phyloP scores from a whole-genome alignment of 306 rosid species.

The Fagus sylvatica region DNA sequence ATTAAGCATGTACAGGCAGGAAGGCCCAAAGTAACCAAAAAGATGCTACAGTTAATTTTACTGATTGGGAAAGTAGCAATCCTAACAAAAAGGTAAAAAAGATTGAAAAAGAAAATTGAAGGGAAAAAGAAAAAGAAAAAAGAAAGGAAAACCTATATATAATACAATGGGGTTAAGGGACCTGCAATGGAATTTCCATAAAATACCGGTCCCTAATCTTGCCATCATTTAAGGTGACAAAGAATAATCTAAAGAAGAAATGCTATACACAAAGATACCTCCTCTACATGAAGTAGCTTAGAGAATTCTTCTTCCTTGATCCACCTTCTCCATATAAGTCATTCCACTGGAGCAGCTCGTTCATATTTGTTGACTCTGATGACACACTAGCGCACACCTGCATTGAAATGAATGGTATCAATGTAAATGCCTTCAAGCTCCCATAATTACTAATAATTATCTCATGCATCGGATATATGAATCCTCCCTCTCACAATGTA shows the following conservation, averaged over 20 bases:
- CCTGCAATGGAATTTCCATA: constrained; percentile 29
- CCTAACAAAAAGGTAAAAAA: constrained; percentile 23
- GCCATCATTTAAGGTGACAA: constrained; percentile 33
- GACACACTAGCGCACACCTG: constrained; percentile 97
- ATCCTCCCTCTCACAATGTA: no score
- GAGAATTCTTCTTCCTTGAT: constrained; percentile 70
- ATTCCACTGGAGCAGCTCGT: constrained; percentile 86
- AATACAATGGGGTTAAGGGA: constrained; percentile 44
- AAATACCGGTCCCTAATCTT: constrained; percentile 26
- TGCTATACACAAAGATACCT: constrained; percentile 53
- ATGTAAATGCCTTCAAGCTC: neutral
- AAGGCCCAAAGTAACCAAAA: neutral
- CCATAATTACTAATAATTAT: neutral
- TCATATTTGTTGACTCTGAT: constrained; percentile 83
- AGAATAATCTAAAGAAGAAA: constrained; percentile 43
- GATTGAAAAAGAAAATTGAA: neutral
- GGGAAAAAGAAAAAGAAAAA: no score
- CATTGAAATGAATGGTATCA: constrained; percentile 2
- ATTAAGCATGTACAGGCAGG: constrained; percentile 10
- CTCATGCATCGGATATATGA: no score
- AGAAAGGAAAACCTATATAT: constrained; percentile 36
- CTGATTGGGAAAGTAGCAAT: constrained; percentile 5
- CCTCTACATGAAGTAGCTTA: constrained; percentile 92
- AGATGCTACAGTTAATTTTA: constrained; percentile 9
- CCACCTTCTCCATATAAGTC: constrained; percentile 97